Conservation (phyloP, 495 filamentous ascomycete genomes). For the Talaromyces trachyspermus region DNA sequence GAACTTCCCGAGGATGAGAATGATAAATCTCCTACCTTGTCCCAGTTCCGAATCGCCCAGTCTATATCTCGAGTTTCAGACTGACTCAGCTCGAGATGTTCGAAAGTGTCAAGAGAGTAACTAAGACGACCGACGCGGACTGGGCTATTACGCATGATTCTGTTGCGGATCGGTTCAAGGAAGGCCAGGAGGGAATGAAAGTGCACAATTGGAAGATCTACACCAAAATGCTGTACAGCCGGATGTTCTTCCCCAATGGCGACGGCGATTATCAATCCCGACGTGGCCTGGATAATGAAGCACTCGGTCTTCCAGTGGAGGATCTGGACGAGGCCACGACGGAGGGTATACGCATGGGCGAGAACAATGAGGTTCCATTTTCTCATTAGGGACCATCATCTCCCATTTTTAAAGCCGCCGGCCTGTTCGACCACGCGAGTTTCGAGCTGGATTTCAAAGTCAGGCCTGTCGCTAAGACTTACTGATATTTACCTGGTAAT, state of each 20-base stretch:
- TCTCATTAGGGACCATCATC: too few species aligned
- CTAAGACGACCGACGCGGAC: slow-evolving; percentile 40
- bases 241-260: slow-evolving; percentile 43
- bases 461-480: too few species aligned
- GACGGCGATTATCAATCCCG: slow-evolving; percentile 27
- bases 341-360: slow-evolving; percentile 11
- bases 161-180: slow-evolving; percentile 31
- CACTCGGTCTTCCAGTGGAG: slow-evolving; percentile 50
- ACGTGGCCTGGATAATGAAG: slow-evolving; percentile 18
- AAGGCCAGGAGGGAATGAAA: slow-evolving; percentile 31
- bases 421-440: too few species aligned
- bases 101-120: slow-evolving; percentile 43
- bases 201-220: slow-evolving; percentile 39
- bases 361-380: neutral
- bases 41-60: slow-evolving; percentile 30
- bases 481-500: too few species aligned
- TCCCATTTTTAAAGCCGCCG: too few species aligned
- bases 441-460: too few species aligned
- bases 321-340: slow-evolving; percentile 49
- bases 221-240: slow-evolving; percentile 44
- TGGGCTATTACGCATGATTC: slow-evolving; percentile 48
- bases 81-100: slow-evolving; percentile 48
- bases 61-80: slow-evolving; percentile 39
- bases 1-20: slow-evolving; percentile 40
- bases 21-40: slow-evolving; percentile 21